Base-by-base conservation (phyloP, 169 alveolate species). In the Plasmodium coatneyi region DNA sequence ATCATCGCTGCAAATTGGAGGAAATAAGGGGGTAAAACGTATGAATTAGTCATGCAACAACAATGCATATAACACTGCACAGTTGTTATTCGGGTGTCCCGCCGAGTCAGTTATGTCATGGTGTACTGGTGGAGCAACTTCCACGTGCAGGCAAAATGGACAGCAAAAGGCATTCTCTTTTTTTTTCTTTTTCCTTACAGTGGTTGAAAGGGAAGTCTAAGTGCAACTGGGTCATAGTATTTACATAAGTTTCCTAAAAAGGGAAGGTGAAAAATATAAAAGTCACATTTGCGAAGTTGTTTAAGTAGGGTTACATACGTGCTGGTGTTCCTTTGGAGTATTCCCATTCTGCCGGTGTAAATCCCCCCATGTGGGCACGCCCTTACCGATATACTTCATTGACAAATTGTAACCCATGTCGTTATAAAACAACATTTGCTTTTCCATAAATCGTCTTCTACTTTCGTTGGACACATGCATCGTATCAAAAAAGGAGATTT, bases 141-240 rank as follows among this genome's bases (percentile, higher is more conserved):
- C 39, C 32, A 39, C 30, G 32, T 4, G 54, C 12, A 83, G 25
- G 78, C 16, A 83, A 71, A 10, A 86, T 76, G 46, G 43, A 74
- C 10, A n/a, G 14, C 12, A 34, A 74, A 74, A 0, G 32, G 34
- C 0, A 5, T 32, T 32, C 43, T 32, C 22, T 74, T 16, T 72
- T 7, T 74, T n/a, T 74, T 30, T 74, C 76, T 39, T 39, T 22
- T 54, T 30, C 28, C 46, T 74, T 87, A 87, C 93, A 87, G 80
- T 43, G 93, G 93, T 19, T 87, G 93, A 78, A 87, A 87, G 49
- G 93, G 93, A 41, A 87, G 46, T 25, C 93, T 52, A 16, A 87
- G 81, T 5, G 93, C 93, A 87, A 87, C 93, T 30, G 93, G 93
- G 70, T 87, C 93, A 41, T 87, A 87, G 36, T 87, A 87, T 78